These are phyloP conservation scores for Skeletonema marinoi DNA, from an alignment of 108 stramenopile genomes.

Conservation along the genomic window DNA sequence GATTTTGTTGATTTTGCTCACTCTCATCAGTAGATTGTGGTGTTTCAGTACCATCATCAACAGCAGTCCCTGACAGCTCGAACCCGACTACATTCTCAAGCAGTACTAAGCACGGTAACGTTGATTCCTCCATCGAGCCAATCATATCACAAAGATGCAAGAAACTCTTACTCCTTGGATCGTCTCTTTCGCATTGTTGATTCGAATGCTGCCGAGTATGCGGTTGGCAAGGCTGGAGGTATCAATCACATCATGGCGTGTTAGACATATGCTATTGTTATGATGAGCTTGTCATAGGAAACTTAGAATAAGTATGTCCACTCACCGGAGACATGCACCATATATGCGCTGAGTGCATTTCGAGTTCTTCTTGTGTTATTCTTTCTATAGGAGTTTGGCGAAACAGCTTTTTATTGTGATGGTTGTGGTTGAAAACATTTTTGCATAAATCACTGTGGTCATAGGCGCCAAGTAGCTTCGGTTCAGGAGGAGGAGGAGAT, in stretches of 20 bases:
- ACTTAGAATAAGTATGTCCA: no score
- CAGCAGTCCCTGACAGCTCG: conserved; percentile 39
- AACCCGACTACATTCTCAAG: conserved; percentile 93
- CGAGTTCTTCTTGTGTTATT: conserved; percentile 49
- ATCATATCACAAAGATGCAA: conserved; percentile 69
- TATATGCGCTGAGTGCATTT: conserved; percentile 61
- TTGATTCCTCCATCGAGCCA: conserved; percentile 35
- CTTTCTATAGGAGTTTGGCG: conserved; percentile 61
- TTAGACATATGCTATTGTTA: no score
- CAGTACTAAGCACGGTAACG: conserved; percentile 64
- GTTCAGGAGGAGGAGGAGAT: conserved; percentile 9
- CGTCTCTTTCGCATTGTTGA: conserved; percentile 61
- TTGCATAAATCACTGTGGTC: conserved; percentile 83
- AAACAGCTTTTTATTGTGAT: not conserved
- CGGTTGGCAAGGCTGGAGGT: conserved; percentile 77
- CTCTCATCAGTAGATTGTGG: not conserved
- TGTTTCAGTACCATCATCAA: not conserved
- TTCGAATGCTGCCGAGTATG: conserved; percentile 79
- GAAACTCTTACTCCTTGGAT: conserved; percentile 71
- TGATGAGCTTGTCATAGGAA: no score
- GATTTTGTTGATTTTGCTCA: not conserved
- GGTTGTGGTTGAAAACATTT: conserved; percentile 69
- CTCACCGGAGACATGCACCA: conserved; percentile 80
- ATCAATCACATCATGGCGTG: no score
- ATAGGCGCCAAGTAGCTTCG: conserved; percentile 61